Conservation (phyloP, 352 stramenopile species). For the Phytophthora kernoviae region DNA sequence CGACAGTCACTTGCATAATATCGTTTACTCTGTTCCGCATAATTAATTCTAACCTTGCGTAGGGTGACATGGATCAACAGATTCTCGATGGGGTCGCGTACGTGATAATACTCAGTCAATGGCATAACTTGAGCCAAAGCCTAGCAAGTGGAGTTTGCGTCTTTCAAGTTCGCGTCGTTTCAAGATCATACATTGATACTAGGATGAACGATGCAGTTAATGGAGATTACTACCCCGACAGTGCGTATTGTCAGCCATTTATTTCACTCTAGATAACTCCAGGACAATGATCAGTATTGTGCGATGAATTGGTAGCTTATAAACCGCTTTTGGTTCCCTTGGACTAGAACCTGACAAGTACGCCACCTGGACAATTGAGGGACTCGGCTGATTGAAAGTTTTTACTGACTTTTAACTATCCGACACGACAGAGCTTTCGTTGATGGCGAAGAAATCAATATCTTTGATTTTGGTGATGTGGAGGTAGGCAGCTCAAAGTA, state of each 20-base stretch:
- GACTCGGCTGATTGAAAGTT: neutral
- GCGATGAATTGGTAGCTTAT: no score
- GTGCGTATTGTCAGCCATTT: neutral
- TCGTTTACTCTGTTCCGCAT: neutral
- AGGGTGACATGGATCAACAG: conserved; percentile 56
- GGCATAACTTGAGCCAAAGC: conserved; percentile 21
- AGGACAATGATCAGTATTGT: no score
- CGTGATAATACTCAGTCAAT: conserved; percentile 70
- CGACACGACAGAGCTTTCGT: neutral
- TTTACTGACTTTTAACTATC: neutral
- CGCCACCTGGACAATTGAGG: neutral
- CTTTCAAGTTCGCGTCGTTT: conserved; percentile 19
- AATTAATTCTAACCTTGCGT: conserved; percentile 50
- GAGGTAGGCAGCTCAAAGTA: conserved; percentile 12
- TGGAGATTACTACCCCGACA: neutral
- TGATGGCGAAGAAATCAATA: conserved; percentile 13
- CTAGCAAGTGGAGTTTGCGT: neutral
- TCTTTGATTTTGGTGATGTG: conserved; percentile 15
- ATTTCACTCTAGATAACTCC: neutral
- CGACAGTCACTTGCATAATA: neutral
- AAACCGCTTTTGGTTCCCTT: no score
- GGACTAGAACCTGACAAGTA: no score
- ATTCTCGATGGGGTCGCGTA: conserved; percentile 76
- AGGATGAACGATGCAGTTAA: conserved; percentile 5
- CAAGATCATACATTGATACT: conserved; percentile 9